Base-by-base conservation (phyloP, 1,284 basidiomycete species). In the Pseudozyma thailandica region DNA sequence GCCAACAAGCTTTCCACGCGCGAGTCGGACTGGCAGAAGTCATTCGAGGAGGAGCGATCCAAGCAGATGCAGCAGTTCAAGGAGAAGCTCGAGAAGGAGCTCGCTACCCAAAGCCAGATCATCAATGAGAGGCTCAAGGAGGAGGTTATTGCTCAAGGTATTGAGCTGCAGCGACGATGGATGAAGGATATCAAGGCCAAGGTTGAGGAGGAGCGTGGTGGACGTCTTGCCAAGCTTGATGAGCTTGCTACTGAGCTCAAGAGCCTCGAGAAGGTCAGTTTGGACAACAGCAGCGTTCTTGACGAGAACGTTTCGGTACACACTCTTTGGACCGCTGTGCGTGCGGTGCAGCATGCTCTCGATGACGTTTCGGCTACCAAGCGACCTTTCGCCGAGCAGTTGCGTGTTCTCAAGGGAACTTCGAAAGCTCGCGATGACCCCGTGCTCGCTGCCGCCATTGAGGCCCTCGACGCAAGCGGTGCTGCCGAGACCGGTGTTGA, bases 91-190 rank as follows among this genome's bases (percentile, higher is more conserved):
- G 89, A 94, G 63, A 85, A 87, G 27, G 95, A 98, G 85, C 87
- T 98, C 44, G 88, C 89, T 78, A 90, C 89, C 4, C 95, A 98
- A 84, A 92, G 91, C 50, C 90, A 93, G 79, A 88, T 96, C 75
- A 96, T 98, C 84, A 94, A 98, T 57, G 78, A 81, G 64, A 62
- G 94, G 44, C 87, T 98, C 68, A 92, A 91, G 82, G 92, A 96
- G 82, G 94, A 96, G 83, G 93, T 98, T 59, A 88, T 98, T 45
- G 91, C 93, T 5, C 94, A 98, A 83, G 95, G 94, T 21, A 93
- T 99, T 75, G 95, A 98, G 85, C 89, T 98, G 43, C 95, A 98
- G 84, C 89, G 94, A 50, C 88, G 92, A 68, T 98, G 95, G 94
- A 92, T 98, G 59, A 89, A 92, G 43, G 93, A 97, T 55, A 91